phyloP scores from a whole-genome alignment of 2,329 filamentous ascomycete species.

The Venturia nashicola region DNA sequence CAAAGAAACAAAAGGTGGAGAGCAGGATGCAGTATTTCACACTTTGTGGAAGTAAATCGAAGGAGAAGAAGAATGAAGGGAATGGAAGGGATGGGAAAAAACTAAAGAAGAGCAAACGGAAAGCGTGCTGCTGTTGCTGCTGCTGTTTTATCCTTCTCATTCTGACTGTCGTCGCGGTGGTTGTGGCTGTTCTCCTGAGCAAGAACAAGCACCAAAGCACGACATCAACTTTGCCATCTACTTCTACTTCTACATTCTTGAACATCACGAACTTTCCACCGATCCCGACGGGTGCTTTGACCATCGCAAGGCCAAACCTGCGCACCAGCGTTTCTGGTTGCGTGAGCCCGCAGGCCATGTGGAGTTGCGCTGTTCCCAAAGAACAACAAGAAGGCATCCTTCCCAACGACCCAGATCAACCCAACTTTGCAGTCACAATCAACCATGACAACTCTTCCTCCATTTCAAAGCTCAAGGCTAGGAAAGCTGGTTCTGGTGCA shows the following conservation, averaged over 20 bases:
- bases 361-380: slow-evolving; percentile 78
- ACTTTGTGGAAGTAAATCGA: neutral
- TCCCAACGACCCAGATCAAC: slow-evolving; percentile 55
- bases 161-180: slow-evolving; percentile 25
- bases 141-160: slow-evolving; percentile 23
- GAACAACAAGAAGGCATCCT: slow-evolving; percentile 54
- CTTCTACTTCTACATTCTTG: slow-evolving; percentile 27
- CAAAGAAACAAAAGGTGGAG: neutral
- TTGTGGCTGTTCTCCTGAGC: slow-evolving; percentile 23
- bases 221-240: neutral
- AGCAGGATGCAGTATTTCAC: slow-evolving; percentile 1
- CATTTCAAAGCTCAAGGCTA: slow-evolving; percentile 18
- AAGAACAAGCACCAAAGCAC: slow-evolving; percentile 12
- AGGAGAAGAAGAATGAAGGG: neutral
- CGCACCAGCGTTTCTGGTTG: slow-evolving; percentile 54
- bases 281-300: slow-evolving; percentile 72
- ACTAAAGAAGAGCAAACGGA: slow-evolving; percentile 18
- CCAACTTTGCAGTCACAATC: slow-evolving; percentile 72
- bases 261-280: slow-evolving; percentile 80
- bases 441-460: slow-evolving; percentile 41
- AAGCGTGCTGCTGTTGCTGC: slow-evolving; percentile 19
- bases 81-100: slow-evolving; percentile 13
- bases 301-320: slow-evolving; percentile 61
- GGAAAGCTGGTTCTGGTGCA: slow-evolving; percentile 6
- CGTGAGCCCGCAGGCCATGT: slow-evolving; percentile 59